phyloP scores from a whole-genome alignment of 2,329 filamentous ascomycete genomes.

The Pestalotiopsis sp. region DNA sequence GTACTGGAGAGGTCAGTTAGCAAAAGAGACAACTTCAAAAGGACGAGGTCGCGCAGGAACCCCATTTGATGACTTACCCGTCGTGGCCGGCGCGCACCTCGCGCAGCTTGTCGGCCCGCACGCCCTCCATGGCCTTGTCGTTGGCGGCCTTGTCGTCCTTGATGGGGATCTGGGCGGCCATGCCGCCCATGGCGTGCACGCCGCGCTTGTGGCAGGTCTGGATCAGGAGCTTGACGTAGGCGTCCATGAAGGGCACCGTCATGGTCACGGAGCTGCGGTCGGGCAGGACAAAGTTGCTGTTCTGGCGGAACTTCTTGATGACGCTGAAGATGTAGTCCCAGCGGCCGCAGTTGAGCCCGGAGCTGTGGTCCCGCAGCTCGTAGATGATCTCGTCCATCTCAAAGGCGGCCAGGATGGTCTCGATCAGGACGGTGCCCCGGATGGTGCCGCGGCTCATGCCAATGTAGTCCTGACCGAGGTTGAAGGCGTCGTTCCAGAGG shows the following conservation, averaged over 20 bases:
- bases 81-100: conserved; percentile 96
- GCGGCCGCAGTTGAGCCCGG: conserved; percentile 95
- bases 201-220: conserved; percentile 96
- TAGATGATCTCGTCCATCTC: conserved; percentile 99
- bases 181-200: conserved; percentile 98
- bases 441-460: conserved; percentile 90
- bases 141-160: conserved; percentile 92
- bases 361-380: conserved; percentile 94
- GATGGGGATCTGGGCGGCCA: conserved; percentile 98
- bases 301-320: conserved; percentile 99
- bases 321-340: conserved; percentile 99
- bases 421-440: conserved; percentile 92
- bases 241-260: conserved; percentile 98
- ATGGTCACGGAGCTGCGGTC: conserved; percentile 92
- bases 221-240: conserved; percentile 95
- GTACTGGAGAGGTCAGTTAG: conserved; percentile 45
- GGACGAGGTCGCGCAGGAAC: too few relatives aligned
- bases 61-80: conserved; percentile 43
- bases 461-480: conserved; percentile 90
- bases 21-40: not conserved
- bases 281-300: conserved; percentile 89
- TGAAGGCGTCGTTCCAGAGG: conserved; percentile 98
- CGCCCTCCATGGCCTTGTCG: conserved; percentile 89
- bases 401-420: conserved; percentile 96
- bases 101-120: conserved; percentile 93